A percentile compares a stretch with the other conserved stretches of the same genome.
Conservation (phyloP, 345 rosid species). For the Cardamine resedifolia region DNA sequence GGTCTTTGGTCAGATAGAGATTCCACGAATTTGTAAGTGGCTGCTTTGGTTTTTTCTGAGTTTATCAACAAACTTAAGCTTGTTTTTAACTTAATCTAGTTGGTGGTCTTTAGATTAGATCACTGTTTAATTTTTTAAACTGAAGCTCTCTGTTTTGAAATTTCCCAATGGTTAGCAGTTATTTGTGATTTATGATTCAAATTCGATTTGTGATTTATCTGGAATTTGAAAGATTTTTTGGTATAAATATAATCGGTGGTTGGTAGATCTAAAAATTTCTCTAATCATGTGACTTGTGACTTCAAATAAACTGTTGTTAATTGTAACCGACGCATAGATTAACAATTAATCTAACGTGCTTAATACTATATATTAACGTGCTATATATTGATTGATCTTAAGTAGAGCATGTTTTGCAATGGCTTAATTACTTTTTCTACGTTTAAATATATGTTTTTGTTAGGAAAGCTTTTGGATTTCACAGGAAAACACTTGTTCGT, state of each 20-base stretch:
- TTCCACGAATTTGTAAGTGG: constrained; percentile 18
- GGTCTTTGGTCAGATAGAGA: constrained; percentile 40
- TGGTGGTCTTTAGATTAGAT: not conserved
- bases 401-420: not conserved
- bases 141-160: no score
- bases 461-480: constrained; percentile 47
- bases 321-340: not conserved
- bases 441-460: constrained; percentile 1
- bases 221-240: not conserved
- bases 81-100: not conserved
- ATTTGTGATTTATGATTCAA: no score
- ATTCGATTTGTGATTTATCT: not conserved
- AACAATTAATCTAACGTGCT: no score
- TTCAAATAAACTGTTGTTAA: not conserved
- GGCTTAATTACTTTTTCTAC: not conserved
- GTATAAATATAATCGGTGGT: not conserved
- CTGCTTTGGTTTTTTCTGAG: not conserved
- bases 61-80: not conserved
- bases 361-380: not conserved
- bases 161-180: not conserved
- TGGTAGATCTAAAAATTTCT: constrained; percentile 9
- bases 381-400: not conserved
- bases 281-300: not conserved
- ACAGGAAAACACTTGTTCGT: constrained; percentile 40
- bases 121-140: not conserved